Evolutionary conservation across 2,329 filamentous ascomycete genomes (phyloP).

Genomic region (Pseudonectria buxi): DNA sequence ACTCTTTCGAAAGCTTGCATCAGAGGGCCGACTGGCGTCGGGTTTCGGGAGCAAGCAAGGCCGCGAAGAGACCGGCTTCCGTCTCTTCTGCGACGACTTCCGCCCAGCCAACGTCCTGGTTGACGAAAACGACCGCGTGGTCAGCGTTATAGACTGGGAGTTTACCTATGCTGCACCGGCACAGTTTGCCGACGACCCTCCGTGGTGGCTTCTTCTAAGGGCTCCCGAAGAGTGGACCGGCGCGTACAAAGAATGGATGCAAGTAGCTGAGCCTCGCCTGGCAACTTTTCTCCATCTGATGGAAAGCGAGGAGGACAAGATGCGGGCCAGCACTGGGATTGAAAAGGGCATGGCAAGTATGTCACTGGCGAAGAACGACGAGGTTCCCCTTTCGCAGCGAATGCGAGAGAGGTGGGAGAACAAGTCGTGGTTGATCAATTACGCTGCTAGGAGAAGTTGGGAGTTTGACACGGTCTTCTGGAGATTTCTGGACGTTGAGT

Average conservation of each 20-base stretch:
- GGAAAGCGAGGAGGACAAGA: conserved; percentile 22
- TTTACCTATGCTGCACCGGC: conserved; percentile 28
- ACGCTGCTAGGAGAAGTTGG: conserved; percentile 31
- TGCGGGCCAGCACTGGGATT: conserved; percentile 1
- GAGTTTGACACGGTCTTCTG: conserved; percentile 32
- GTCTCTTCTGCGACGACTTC: conserved; percentile 21
- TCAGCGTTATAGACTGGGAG: conserved; percentile 36
- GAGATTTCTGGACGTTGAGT: conserved; percentile 29
- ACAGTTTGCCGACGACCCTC: conserved; percentile 28
- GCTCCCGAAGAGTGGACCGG: conserved; percentile 25
- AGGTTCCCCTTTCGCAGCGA: conserved; percentile 18
- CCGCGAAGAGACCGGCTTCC: conserved; percentile 4
- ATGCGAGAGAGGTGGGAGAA: conserved; percentile 33
- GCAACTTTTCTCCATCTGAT: conserved; percentile 27
- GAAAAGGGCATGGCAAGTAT: not conserved
- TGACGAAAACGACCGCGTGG: conserved; percentile 18
- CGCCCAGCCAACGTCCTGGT: conserved; percentile 26
- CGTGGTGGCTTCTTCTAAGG: conserved; percentile 33
- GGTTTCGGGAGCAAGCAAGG: too few relatives aligned
- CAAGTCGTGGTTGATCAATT: conserved; percentile 27
- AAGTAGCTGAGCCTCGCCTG: conserved; percentile 26
- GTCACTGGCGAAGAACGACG: not conserved
- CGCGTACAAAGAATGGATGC: conserved; percentile 25
- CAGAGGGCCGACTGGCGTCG: conserved; percentile 5
- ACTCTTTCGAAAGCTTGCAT: conserved; percentile 25